These are phyloP conservation scores for Protomyces inouyei DNA, from an alignment of 1,139 yeast species.

Conservation along the genomic window DNA sequence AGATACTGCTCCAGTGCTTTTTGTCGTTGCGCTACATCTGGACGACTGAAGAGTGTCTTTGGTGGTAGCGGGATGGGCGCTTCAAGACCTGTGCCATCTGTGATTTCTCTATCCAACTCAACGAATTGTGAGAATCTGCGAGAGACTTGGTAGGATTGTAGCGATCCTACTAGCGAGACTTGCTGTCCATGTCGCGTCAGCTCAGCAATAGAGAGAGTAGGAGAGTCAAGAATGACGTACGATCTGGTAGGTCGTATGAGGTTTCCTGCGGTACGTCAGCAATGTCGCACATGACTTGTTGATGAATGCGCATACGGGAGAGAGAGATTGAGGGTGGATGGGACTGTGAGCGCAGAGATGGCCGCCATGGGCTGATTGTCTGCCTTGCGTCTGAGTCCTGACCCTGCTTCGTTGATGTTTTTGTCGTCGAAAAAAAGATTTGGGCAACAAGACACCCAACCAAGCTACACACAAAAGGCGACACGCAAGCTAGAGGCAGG, in stretches of 20 bases:
- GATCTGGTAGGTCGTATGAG: conserved; percentile 18
- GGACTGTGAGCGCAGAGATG: neutral
- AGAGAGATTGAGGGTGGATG: neutral
- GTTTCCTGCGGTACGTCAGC: conserved; percentile 2
- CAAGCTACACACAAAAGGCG: neutral
- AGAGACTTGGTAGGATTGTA: conserved; percentile 36
- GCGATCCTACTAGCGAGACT: conserved; percentile 31
- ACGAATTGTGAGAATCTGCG: conserved; percentile 50
- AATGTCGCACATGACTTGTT: neutral
- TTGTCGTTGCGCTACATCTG: conserved; percentile 47
- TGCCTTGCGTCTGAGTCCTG: no score
- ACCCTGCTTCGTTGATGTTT: no score
- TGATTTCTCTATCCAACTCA: conserved; percentile 42
- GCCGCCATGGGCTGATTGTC: neutral
- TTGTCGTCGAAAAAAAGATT: neutral
- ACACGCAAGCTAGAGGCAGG: neutral
- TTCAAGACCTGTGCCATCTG: conserved; percentile 39
- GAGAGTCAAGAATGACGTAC: neutral
- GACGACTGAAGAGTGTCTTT: conserved; percentile 34
- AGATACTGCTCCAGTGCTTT: conserved; percentile 49
- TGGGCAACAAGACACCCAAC: neutral
- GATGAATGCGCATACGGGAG: neutral
- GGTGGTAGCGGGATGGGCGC: conserved; percentile 47
- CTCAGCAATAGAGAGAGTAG: neutral
- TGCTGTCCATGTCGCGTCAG: conserved; percentile 25